Evolutionary conservation across 2,329 filamentous ascomycete species (phyloP), one percentile per base, ranked within the genome.

Genomic region (Chalaropsis ovoidea): DNA sequence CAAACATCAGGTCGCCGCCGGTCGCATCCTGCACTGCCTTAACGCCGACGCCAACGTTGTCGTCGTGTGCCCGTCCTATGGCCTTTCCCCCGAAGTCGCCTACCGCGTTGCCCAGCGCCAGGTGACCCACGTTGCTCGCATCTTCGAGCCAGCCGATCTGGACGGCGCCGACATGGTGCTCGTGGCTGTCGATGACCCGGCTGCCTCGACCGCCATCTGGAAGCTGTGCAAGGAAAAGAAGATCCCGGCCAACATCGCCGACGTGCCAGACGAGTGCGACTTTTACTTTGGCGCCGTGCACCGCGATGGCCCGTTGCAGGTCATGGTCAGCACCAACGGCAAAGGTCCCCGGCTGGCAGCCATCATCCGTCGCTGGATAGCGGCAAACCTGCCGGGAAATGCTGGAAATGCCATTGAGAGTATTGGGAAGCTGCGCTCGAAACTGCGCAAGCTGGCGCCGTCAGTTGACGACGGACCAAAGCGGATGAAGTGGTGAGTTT

Each of bases 301-400:
- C 76, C 87, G 94, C 62, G 94, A 99, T 74, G 94, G 94, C 0
- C 94, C 94, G 5, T 77, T 99, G 68, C 94, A 99, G 78, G 87
- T 99, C 72, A 99, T 99, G 94, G 93, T 99, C 71, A 95, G 89
- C 77, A 99, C 94, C 43, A 99, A 97, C 74, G 94, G 94, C 63
- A 96, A 96, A 74, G 94, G 94, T 0, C 94, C 94, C 0, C 86
- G 93, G 73, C 78, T 99, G 69, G 94, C 94, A 10, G 93, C 90
- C 70, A 86, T 92, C 61, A 88, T 99, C 62, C 80, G 93, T 64
- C 83, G 87, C 73, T 85, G 88, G 73, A 96, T 99, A 69, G 92
- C 90, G 19, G 81, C 79, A 22, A 81, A 80, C 61, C 77, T 99
- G 66, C 94, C 94, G 1, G 77, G 78, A 19, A 90, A 94, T 69